These are phyloP conservation scores for Metschnikowia lochheadii DNA, from an alignment of 805 yeast species.

Conservation along the genomic window DNA sequence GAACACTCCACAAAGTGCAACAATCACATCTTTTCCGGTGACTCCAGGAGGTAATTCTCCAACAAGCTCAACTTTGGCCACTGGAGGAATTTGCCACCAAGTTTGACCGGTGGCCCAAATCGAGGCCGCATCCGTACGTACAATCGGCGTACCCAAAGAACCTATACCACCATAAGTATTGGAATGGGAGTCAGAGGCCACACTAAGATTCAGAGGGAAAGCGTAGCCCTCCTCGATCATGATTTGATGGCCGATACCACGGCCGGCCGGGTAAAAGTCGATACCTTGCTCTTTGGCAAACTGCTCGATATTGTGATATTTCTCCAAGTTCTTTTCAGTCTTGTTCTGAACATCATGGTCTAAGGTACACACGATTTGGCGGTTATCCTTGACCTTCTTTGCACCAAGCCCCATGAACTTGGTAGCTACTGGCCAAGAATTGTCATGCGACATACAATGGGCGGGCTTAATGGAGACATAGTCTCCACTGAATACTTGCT, in stretches of 20 bases:
- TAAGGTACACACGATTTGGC: slow-evolving; percentile 92
- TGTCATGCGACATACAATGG: slow-evolving; percentile 98
- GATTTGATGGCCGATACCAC: slow-evolving; percentile 98
- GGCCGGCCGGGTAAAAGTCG: slow-evolving; percentile 97
- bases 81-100: slow-evolving; percentile 99
- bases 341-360: slow-evolving; percentile 98
- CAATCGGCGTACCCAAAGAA: slow-evolving; percentile 93
- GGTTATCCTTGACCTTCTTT: slow-evolving; percentile 69
- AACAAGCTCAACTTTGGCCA: slow-evolving; percentile 83
- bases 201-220: slow-evolving; percentile 87
- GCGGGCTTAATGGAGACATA: slow-evolving; percentile 93
- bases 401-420: slow-evolving; percentile 96
- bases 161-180: slow-evolving; percentile 98
- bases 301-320: slow-evolving; percentile 81
- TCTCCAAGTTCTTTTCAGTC: slow-evolving; percentile 79
- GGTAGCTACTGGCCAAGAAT: slow-evolving; percentile 98
- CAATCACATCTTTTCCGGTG: slow-evolving; percentile 95
- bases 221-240: slow-evolving; percentile 99
- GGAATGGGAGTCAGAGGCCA: slow-evolving; percentile 96
- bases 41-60: slow-evolving; percentile 83
- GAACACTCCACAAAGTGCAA: slow-evolving; percentile 90
- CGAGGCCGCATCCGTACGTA: slow-evolving; percentile 97
- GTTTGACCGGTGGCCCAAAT: slow-evolving; percentile 99
- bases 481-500: slow-evolving; percentile 82
- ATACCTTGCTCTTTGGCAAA: slow-evolving; percentile 89